A percentile compares a stretch with the other conserved stretches of the same genome.
phyloP scores from a whole-genome alignment of 2,329 filamentous ascomycete genomes.

The Fusarium temperatum region DNA sequence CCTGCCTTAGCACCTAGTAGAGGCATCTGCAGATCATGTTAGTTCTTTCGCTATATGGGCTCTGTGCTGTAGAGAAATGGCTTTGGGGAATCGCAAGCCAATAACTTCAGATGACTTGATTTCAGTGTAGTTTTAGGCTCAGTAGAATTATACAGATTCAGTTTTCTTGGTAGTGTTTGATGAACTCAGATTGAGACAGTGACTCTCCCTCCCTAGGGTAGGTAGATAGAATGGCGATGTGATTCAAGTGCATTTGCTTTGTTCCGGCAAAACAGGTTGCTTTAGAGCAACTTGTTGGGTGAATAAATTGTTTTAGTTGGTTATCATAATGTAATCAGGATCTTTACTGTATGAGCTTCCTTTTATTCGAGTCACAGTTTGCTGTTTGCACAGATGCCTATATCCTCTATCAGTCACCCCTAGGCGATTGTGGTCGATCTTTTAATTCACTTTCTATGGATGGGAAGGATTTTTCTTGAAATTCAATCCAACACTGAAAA shows the following conservation, averaged over 20 bases:
- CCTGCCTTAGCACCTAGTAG: too few relatives aligned
- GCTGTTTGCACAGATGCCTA: neutral
- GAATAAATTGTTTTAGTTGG: neutral
- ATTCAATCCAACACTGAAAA: too few relatives aligned
- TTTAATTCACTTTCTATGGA: too few relatives aligned
- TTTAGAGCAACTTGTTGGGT: neutral
- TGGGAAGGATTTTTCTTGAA: too few relatives aligned
- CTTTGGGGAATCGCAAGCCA: neutral
- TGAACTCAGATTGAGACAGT: neutral
- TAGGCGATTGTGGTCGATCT: neutral
- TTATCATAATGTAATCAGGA: rapidly evolving
- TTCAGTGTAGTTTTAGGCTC: neutral
- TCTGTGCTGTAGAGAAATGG: neutral
- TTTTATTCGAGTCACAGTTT: neutral
- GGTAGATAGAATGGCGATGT: neutral
- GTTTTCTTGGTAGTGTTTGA: neutral
- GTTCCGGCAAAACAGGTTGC: neutral
- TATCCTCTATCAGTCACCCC: neutral
- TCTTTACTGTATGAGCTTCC: rapidly evolving
- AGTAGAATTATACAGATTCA: neutral
- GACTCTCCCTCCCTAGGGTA: neutral
- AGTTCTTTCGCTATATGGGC: neutral
- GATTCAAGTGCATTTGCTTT: neutral
- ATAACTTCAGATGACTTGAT: neutral
- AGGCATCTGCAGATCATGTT: neutral